phyloP scores from a whole-genome alignment of 768 basidiomycete genomes.

The Trametes sanguinea region DNA sequence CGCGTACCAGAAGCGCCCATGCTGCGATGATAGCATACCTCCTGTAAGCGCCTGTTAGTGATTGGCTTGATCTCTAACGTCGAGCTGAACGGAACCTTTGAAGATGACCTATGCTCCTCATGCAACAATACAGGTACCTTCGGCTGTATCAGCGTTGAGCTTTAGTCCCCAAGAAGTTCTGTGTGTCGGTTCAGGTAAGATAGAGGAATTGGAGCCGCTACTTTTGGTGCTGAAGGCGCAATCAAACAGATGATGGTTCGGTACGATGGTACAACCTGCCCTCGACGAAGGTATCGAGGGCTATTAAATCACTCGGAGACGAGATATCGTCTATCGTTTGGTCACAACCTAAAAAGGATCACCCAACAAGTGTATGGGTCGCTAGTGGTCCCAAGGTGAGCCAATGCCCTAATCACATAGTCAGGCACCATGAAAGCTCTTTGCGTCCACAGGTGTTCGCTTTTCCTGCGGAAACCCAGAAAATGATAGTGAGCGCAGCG shows the following conservation, averaged over 20 bases:
- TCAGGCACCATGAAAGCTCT: background rate
- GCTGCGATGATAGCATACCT: background rate
- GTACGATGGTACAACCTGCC: conserved; percentile 66
- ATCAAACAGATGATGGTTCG: conserved; percentile 60
- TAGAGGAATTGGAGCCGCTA: background rate
- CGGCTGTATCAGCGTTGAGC: conserved; percentile 55
- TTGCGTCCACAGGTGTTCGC: conserved; percentile 34
- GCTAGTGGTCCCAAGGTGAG: conserved; percentile 61
- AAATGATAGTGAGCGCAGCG: conserved; percentile 53
- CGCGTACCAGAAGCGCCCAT: background rate
- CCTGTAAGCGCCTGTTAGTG: background rate
- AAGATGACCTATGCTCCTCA: background rate
- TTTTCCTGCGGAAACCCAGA: conserved; percentile 47
- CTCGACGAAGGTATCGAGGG: conserved; percentile 61
- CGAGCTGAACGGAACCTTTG: background rate
- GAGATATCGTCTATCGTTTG: conserved; percentile 68
- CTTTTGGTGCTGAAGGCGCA: background rate
- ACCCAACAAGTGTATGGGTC: conserved; percentile 59
- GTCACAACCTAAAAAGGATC: conserved; percentile 41
- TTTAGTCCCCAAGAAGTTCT: conserved; percentile 51
- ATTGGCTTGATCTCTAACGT: conserved; percentile 21
- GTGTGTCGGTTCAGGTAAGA: conserved; percentile 63
- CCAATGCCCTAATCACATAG: background rate
- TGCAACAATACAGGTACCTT: conserved; percentile 43
- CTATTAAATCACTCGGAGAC: conserved; percentile 53